Conservation (phyloP, 192 early-diverging fungal genomes). For the Podila epicladia region DNA sequence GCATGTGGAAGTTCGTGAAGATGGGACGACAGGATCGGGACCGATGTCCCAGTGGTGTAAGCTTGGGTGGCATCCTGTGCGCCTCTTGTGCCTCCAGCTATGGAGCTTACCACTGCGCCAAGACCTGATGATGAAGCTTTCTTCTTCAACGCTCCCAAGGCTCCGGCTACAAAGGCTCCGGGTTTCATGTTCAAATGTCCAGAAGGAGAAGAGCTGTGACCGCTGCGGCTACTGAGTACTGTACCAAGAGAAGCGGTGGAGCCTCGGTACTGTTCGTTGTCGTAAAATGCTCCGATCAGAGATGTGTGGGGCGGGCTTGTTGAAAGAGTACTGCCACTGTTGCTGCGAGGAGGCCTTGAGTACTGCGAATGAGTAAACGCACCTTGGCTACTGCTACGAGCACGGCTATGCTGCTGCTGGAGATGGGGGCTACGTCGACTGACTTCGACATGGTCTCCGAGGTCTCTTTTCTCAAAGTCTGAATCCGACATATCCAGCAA, state of each 20-base stretch:
- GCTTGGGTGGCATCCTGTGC: neutral
- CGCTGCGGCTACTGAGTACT: neutral
- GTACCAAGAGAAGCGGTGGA: slow-evolving; percentile 21
- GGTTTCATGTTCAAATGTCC: neutral
- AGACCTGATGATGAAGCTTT: slow-evolving; percentile 14
- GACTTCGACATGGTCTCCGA: neutral
- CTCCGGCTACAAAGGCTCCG: slow-evolving; percentile 5
- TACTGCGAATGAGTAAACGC: neutral
- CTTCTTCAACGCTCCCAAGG: slow-evolving; percentile 25
- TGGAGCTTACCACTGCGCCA: neutral
- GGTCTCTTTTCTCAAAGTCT: neutral
- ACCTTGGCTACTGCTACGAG: neutral
- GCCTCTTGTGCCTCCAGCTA: neutral
- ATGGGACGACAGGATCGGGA: no score
- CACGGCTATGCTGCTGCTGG: neutral
- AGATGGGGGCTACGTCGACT: neutral
- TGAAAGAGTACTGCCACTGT: neutral
- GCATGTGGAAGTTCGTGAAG: neutral
- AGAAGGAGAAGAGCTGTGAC: neutral
- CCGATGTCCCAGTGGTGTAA: no score
- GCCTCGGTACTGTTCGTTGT: slow-evolving; percentile 4
- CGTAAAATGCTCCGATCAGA: slow-evolving; percentile 5
- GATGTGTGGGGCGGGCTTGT: neutral
- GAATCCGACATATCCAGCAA: slow-evolving; percentile 8
- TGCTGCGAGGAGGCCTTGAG: neutral